Evolutionary conservation across 2,329 filamentous ascomycete genomes (phyloP), one percentile per base, ranked within the genome.

Genomic region (Cercospora sojina): DNA sequence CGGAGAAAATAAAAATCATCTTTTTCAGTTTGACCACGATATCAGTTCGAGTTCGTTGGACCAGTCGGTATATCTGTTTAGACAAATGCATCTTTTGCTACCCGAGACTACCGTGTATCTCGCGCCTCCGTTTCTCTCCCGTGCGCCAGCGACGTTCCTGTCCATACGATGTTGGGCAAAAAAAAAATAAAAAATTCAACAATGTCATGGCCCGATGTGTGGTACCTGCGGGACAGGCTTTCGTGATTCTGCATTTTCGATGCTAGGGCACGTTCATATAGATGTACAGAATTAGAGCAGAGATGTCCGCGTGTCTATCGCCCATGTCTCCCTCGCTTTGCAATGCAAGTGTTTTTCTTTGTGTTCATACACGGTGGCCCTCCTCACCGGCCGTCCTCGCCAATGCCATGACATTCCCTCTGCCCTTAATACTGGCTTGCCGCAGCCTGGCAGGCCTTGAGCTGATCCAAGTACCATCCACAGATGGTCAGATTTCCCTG

Each of bases 381-480:
- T 55, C 51, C n/a, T 38, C 35, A 38, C 18, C 25, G 5, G 6
- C 20, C 10, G 7, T 55, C 51, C 18, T 31, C 25, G 18, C 18
- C 9, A 23, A 20, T 6, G 9, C 9, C 43, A 23, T 8, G 5
- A 20, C 23, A 18, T 25, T 16, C 10, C 3, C 16, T 9, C 8
- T 31, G 23, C 23, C 13, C 51, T 31, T 83, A 84, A 73, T 84
- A 84, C 77, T 80, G 80, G 53, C 76, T 75, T 64, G 82, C 80
- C 18, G 81, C 80, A 60, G 75, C 70, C 80, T 84, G 82, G 71
- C 82, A 84, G 18, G 82, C 82, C 80, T 84, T 84, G 81, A 99
- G 85, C 87, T 99, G 74, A 70, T 99, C 95, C 75, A 99, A 83
- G 81, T 99, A 99, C 93, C 94, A 99, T 73, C 91, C 91, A 84